Evolutionary conservation across 805 yeast species (phyloP).

Genomic region (Citeromyces nyonsensis): DNA sequence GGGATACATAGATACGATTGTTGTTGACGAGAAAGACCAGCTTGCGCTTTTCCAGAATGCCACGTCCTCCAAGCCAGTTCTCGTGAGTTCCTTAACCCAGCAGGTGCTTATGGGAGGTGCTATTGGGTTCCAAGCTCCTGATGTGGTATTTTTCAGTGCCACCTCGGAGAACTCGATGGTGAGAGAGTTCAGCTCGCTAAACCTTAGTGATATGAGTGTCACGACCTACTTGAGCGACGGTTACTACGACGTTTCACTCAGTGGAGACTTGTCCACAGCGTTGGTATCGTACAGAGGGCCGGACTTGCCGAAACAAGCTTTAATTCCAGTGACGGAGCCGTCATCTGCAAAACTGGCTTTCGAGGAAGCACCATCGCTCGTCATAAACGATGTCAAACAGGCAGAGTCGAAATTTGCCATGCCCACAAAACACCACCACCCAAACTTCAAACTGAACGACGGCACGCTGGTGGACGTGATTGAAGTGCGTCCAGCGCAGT

Average conservation of each 20-base stretch:
- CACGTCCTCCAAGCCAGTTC: slow-evolving; percentile 19
- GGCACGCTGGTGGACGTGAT: slow-evolving; percentile 27
- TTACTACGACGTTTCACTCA: slow-evolving; percentile 33
- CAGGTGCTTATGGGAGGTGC: slow-evolving; percentile 31
- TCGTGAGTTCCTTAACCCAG: slow-evolving; percentile 29
- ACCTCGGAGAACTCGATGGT: slow-evolving; percentile 40
- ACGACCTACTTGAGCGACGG: slow-evolving; percentile 13
- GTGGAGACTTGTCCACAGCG: slow-evolving; percentile 40
- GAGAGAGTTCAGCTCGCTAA: slow-evolving; percentile 41
- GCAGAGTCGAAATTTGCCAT: slow-evolving; percentile 15
- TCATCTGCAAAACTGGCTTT: neutral
- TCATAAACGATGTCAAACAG: slow-evolving; percentile 7
- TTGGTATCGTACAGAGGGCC: slow-evolving; percentile 32
- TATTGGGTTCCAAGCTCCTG: slow-evolving; percentile 26
- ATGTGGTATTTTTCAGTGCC: slow-evolving; percentile 37
- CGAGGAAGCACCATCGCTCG: slow-evolving; percentile 1
- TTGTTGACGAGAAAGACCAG: slow-evolving; percentile 42
- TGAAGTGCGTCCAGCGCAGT: slow-evolving; percentile 47
- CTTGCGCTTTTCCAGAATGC: slow-evolving; percentile 42
- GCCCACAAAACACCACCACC: slow-evolving; percentile 31
- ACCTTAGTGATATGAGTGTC: slow-evolving; percentile 14
- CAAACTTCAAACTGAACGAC: slow-evolving; percentile 12
- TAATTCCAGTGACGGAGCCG: slow-evolving; percentile 12
- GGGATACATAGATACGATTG: slow-evolving; percentile 49
- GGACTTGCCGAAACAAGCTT: slow-evolving; percentile 25